Evolutionary conservation across 441 rosid genomes (phyloP), one percentile per base, ranked within the genome.

Genomic region (Brassica hybrid): DNA sequence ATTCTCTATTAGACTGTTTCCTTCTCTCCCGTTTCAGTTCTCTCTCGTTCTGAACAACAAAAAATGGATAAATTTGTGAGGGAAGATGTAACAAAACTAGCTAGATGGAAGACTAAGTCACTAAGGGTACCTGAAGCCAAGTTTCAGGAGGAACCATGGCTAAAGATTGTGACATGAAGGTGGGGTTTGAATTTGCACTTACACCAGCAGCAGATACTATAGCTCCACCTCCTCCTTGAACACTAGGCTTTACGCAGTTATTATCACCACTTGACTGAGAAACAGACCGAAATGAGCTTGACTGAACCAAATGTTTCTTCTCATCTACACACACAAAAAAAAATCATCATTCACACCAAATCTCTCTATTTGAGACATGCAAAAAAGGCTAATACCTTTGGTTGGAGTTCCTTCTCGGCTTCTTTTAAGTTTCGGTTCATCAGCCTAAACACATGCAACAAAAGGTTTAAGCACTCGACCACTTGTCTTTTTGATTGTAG

Each of bases 1-100:
- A 93, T 81, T 93, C 98, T 82, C 98, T 81, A 79, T 93, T 93
- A 2, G 98, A 93, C 77, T 91, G 98, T 76, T 93, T 93, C 69
- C 98, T 88, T 85, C 87, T 88, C 82, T 93, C 98, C 61, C 95
- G 83, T 75, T 93, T 91, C 76, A 90, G 82, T 67, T 93, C 97
- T 67, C 91, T 84, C 17, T 93, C 98, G 67, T 84, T 91, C 98
- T 91, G 69, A 41, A 34, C 5, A 62, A 62, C 57, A 50, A 48
- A 72, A 23, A 23, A 23, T 0, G 16, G 9, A 65, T 30, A 2
- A 2, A 30, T 58, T 27, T 69, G 34, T 79, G 5, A 69, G 68
- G 30, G 77, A 27, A 2, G 57, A 63, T 3, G 18, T 0, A 10
- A 30, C 27, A n/a, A n/a, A n/a, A n/a, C n/a, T n/a, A n/a, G n/a